Evolutionary conservation across 2,329 filamentous ascomycete species (phyloP).

Genomic region (Alternaria sp.): DNA sequence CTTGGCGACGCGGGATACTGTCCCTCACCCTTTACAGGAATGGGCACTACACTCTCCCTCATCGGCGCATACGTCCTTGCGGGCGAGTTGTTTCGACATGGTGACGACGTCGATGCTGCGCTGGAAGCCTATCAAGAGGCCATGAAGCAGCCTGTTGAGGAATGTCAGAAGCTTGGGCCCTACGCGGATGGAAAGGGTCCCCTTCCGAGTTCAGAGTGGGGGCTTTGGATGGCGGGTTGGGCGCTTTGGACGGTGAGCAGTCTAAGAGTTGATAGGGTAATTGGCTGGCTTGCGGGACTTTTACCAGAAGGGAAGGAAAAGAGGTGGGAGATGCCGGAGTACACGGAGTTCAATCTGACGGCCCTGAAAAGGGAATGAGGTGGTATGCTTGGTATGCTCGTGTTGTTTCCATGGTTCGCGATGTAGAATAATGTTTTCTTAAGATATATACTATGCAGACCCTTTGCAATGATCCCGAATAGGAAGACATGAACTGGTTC

Average conservation of each 20-base stretch:
- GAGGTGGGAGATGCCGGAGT: constrained; percentile 8
- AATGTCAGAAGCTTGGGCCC: constrained; percentile 25
- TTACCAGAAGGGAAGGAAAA: background rate
- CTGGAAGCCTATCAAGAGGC: constrained; percentile 32
- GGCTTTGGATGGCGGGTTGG: background rate
- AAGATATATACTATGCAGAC: background rate
- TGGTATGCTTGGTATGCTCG: background rate
- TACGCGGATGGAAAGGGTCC: background rate
- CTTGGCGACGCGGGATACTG: constrained; percentile 61
- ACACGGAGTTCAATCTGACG: constrained; percentile 23
- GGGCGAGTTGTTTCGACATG: constrained; percentile 38
- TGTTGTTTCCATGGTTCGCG: background rate
- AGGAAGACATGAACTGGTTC: background rate
- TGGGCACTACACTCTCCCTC: constrained; percentile 45
- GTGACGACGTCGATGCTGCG: constrained; percentile 23
- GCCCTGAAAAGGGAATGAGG: background rate
- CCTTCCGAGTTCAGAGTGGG: constrained; percentile 3
- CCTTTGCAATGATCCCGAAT: background rate
- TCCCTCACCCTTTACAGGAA: constrained; percentile 32
- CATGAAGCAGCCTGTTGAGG: constrained; percentile 28
- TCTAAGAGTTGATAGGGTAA: background rate
- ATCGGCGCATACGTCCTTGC: constrained; percentile 52
- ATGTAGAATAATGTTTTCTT: background rate
- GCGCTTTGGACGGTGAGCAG: constrained; percentile 1
- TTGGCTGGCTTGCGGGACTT: background rate